Conservation (phyloP, 2,329 filamentous ascomycete species). For the Sporothrix phasma region DNA sequence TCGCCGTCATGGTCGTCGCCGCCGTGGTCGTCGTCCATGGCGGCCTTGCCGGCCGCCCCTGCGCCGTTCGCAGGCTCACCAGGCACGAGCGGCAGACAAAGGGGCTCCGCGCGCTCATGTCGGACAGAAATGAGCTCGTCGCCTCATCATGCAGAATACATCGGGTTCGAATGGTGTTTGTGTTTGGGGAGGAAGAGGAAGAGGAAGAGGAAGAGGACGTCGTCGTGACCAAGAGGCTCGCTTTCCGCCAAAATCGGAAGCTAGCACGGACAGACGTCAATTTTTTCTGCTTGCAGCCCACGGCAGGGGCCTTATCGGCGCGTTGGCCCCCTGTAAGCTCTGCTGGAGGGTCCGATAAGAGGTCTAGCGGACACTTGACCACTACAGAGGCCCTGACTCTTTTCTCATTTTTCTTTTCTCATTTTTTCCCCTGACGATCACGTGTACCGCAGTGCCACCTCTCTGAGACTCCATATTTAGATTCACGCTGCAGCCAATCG, state of each 20-base stretch:
- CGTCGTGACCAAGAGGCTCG: neutral
- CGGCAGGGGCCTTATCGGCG: neutral
- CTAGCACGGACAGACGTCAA: neutral
- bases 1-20: neutral
- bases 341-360: neutral
- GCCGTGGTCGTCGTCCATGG: neutral
- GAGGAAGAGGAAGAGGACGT: no score
- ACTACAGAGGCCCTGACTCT: neutral
- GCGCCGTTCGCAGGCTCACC: conserved; percentile 12
- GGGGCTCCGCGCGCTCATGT: conserved; percentile 14
- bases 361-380: neutral
- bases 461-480: neutral
- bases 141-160: conserved; percentile 11
- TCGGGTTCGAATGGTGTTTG: neutral
- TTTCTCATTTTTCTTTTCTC: neutral
- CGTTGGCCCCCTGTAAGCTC: neutral
- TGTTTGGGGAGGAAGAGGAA: no score
- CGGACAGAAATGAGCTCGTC: conserved; percentile 13
- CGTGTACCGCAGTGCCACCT: neutral
- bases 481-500: neutral
- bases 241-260: neutral
- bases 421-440: neutral
- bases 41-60: neutral
- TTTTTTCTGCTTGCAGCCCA: neutral
- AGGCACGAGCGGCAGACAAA: conserved; percentile 21